These are phyloP conservation scores for Neurospora pannonica DNA, from an alignment of 495 filamentous ascomycete species.

Conservation along the genomic window DNA sequence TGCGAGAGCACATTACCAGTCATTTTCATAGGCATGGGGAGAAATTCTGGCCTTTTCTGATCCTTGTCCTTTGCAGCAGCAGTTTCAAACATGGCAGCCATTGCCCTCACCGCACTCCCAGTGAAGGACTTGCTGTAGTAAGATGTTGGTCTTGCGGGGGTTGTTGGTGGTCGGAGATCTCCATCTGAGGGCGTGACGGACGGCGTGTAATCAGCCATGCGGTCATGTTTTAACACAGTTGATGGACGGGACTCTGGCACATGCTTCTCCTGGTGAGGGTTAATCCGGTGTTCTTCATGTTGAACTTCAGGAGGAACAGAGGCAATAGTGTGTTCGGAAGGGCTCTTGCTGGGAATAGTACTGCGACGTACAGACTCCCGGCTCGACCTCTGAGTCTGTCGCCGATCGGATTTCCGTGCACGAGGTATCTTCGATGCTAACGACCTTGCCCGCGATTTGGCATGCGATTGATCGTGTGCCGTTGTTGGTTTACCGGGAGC, in stretches of 20 bases:
- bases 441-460: not conserved
- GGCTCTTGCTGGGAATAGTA: not conserved
- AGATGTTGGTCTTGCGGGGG: not conserved
- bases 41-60: not conserved
- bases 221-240: not conserved
- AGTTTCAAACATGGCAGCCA: constrained; percentile 35
- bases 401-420: not conserved
- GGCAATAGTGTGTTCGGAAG: not conserved
- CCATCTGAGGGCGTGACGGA: not conserved
- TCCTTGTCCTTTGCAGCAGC: constrained; percentile 12
- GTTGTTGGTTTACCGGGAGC: not conserved
- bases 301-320: not conserved
- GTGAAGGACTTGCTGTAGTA: not conserved
- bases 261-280: not conserved
- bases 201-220: not conserved
- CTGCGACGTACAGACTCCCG: not conserved
- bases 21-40: constrained; percentile 2
- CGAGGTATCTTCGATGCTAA: not conserved
- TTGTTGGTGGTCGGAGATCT: not conserved
- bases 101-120: constrained; percentile 31
- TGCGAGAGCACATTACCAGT: constrained; percentile 16
- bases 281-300: not conserved
- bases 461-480: not conserved
- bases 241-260: not conserved
- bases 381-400: not conserved